Evolutionary conservation across 2,329 filamentous ascomycete genomes (phyloP), one percentile per base, ranked within the genome.

Genomic region (Sporothrix schenckii): DNA sequence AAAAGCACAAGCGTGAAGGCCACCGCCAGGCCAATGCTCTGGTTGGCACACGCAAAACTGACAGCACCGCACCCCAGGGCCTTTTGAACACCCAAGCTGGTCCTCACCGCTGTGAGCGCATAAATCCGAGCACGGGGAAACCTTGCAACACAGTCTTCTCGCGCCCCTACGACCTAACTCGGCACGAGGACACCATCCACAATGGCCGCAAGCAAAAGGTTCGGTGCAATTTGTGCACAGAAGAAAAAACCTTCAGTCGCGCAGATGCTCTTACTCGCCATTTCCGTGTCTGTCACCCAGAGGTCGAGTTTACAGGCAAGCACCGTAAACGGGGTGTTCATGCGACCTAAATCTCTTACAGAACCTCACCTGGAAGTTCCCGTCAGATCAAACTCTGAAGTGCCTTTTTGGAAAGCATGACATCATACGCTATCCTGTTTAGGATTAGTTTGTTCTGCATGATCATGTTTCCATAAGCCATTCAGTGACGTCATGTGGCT

Each of bases 171-270:
- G 95, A 99, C 80, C 85, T 99, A 68, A 99, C 95, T 0, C 87
- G 95, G 27, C 95, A 99, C 78, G 95, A 99, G 79, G 94, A 97
- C 75, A 98, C 95, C 0, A 98, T 98, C 74, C 95, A 98, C 85
- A 97, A 97, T 76, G 90, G 89, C 0, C 89, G 92, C 76, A 97
- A 97, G 84, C 90, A 94, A 79, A 98, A 98, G 83, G 93, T 97
- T 9, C 90, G 93, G 58, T 99, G 95, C 80, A 89, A 94, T 73
- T 82, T 97, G 63, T 99, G 95, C 81, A 93, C 92, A 1, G 94
- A 98, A 76, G 94, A 98, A 77, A 98, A 98, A 86, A 96, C 93
- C 0, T 99, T 99, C 78, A 97, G 93, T 75, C 89, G 95, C 71
- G 95, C 94, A 74, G 95, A 99, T 82, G 95, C 95, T 1, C 85